These are phyloP conservation scores for Vigna reflexopilosa DNA, from an alignment of 306 rosid species.

Conservation along the genomic window DNA sequence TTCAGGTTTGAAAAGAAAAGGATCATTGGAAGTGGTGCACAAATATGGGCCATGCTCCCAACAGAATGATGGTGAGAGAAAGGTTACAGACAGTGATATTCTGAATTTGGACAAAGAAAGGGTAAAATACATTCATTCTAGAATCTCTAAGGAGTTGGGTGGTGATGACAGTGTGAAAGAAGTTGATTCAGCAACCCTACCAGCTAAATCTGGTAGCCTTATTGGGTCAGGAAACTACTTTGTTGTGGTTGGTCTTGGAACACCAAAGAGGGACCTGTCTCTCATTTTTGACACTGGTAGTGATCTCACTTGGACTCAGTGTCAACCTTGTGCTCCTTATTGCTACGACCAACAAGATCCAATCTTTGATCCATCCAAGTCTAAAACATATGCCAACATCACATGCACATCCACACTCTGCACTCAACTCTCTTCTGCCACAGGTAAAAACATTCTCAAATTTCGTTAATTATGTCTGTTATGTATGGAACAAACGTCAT, in stretches of 20 bases:
- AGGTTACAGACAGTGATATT: slow-evolving; percentile 43
- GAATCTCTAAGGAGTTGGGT: background rate
- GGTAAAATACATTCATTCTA: slow-evolving; percentile 53
- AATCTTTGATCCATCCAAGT: slow-evolving; percentile 55
- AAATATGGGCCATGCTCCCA: slow-evolving; percentile 68
- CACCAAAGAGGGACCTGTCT: slow-evolving; percentile 60
- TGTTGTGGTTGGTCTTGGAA: slow-evolving; percentile 69
- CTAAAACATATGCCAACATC: slow-evolving; percentile 57
- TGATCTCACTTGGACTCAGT: slow-evolving; percentile 85
- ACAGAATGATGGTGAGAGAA: background rate
- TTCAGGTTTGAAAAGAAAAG: slow-evolving; percentile 48
- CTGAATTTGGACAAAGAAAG: slow-evolving; percentile 52
- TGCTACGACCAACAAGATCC: slow-evolving; percentile 69
- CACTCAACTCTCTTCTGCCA: slow-evolving; percentile 57
- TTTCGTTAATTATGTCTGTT: too few relatives aligned
- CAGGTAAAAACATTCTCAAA: slow-evolving; percentile 46
- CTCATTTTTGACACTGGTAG: slow-evolving; percentile 78
- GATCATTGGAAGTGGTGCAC: slow-evolving; percentile 58
- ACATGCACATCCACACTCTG: slow-evolving; percentile 55
- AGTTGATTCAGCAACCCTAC: slow-evolving; percentile 44
- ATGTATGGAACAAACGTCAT: too few relatives aligned
- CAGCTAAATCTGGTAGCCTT: slow-evolving; percentile 58
- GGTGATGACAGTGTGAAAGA: background rate
- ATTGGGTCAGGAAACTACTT: slow-evolving; percentile 68
- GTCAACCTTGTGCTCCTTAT: slow-evolving; percentile 58